Evolutionary conservation across 306 rosid species (phyloP), one percentile per base, ranked within the genome.

Genomic region (Pyrus communis): DNA sequence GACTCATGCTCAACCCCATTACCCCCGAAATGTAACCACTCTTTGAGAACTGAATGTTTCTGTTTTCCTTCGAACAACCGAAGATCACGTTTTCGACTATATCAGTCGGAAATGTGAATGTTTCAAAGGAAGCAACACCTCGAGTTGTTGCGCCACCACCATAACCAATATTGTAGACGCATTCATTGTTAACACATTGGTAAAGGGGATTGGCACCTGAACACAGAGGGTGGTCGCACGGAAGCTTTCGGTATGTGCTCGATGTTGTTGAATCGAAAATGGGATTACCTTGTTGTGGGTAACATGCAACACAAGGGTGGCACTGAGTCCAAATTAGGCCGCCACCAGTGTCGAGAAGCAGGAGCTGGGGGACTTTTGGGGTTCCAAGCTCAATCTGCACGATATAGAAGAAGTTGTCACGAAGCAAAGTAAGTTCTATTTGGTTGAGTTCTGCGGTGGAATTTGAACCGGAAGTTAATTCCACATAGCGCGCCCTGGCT

Each of bases 251-350:
- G 6, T 66, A 77, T 3, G 57, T 77, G 7, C 23, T 30, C 2
- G 81, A 81, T 22, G 51, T 31, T 4, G 3, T 6, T 0, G 81
- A n/a, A 15, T 81, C 66, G 30, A 23, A 70, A 13, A 60, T 0
- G 40, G 67, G 52, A 63, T 1, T 11, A 61, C 14, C 33, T 66
- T 77, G 81, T 0, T 42, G 45, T 42, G 31, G 2, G 46, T 52
- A 81, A 69, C 81, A 81, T 3, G 66, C 49, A 40, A 33, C 11
- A 38, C 78, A 76, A 9, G 80, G 80, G 12, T 22, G 5, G 46
- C 84, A 81, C 19, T 81, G 84, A n/a, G 64, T 76, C 84, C 78
- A 81, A 19, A 57, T 58, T 11, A 71, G 73, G 69, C 73, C 60
- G 21, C 81, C 42, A 3, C 81, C 70, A 1, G 73, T 75, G 60